phyloP scores from a whole-genome alignment of 1,139 yeast genomes.

The Tardiomyces blankii region DNA sequence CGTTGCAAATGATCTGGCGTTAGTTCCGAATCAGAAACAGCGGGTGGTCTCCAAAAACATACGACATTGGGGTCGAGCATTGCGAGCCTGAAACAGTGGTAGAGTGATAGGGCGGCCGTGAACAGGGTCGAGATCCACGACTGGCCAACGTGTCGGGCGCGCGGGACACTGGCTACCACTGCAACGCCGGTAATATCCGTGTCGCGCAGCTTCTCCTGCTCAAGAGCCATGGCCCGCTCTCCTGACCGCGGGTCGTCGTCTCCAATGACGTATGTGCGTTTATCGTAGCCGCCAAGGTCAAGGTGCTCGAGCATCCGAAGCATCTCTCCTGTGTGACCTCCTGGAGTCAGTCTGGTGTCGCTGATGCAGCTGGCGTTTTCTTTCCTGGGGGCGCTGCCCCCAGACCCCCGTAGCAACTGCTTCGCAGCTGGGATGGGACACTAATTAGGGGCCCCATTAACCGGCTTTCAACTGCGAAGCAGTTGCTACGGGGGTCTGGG shows the following conservation, averaged over 20 bases:
- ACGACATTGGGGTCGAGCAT: constrained; percentile 18
- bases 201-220: constrained; percentile 2
- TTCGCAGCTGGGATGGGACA: too few species aligned
- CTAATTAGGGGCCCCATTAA: too few species aligned
- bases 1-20: constrained; percentile 53
- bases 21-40: background rate
- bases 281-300: constrained; percentile 23
- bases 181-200: constrained; percentile 4
- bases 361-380: too few species aligned
- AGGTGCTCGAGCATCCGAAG: constrained; percentile 44
- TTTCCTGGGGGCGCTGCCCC: too few species aligned
- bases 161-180: constrained; percentile 33
- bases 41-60: constrained; percentile 22
- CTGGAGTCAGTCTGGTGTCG: constrained; percentile 24
- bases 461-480: too few species aligned
- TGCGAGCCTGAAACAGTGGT: background rate
- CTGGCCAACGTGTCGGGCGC: constrained; percentile 78
- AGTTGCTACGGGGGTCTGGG: too few species aligned
- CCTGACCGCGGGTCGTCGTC: constrained; percentile 52
- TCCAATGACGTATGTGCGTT: constrained; percentile 20
- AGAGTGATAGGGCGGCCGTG: constrained; percentile 32
- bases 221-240: constrained; percentile 37
- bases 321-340: constrained; percentile 97
- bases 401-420: too few species aligned
- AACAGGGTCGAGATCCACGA: constrained; percentile 38